Conservation (phyloP, 2,329 filamentous ascomycete species). For the Didymella keratinophila region DNA sequence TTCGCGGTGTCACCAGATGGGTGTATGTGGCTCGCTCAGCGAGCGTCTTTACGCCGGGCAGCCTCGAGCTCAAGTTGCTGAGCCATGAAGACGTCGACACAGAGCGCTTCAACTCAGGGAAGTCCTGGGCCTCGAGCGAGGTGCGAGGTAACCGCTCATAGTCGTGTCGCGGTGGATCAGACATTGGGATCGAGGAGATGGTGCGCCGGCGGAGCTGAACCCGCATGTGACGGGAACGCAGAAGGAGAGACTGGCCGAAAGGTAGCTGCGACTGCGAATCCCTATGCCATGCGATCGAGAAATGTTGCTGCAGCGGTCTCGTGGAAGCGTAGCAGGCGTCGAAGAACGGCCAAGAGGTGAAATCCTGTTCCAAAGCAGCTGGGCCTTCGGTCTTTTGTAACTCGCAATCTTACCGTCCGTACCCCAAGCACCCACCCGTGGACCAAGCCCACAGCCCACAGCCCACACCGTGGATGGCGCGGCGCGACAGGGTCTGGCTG, state of each 20-base stretch:
- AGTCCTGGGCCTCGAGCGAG: conserved; percentile 36
- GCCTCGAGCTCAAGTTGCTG: conserved; percentile 24
- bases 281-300: conserved; percentile 1
- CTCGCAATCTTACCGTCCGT: conserved; percentile 20
- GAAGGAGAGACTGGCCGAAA: conserved; percentile 4
- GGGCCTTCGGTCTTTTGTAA: conserved; percentile 9
- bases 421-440: too few relatives aligned
- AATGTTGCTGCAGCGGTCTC: not conserved
- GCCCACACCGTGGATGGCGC: not conserved
- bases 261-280: not conserved
- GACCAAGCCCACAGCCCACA: conserved; percentile 15
- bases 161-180: conserved; percentile 33
- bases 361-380: not conserved
- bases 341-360: not conserved
- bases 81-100: conserved; percentile 38
- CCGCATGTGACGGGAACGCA: conserved; percentile 5
- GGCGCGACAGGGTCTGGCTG: conserved; percentile 16
- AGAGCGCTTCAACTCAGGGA: conserved; percentile 24
- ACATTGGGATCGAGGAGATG: conserved; percentile 24
- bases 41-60: conserved; percentile 39
- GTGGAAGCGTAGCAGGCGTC: not conserved
- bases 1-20: conserved; percentile 45
- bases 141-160: conserved; percentile 47
- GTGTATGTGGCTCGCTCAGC: conserved; percentile 41
- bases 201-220: conserved; percentile 14